phyloP scores from a whole-genome alignment of 1,139 yeast species.

The Yamadazyma songkhlaensis region DNA sequence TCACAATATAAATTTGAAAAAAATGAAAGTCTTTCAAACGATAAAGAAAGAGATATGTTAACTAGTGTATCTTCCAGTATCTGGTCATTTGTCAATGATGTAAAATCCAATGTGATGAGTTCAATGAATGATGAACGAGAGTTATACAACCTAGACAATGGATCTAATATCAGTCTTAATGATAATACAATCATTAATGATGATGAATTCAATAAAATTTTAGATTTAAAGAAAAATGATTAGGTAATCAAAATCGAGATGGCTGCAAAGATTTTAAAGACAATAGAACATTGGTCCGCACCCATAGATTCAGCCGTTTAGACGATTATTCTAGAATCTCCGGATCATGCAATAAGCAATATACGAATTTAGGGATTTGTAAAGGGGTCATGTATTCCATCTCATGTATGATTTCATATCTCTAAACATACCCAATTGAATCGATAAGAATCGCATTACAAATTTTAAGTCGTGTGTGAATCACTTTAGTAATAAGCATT shows the following conservation, averaged over 20 bases:
- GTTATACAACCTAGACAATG: conserved; percentile 27
- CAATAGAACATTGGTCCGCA: neutral
- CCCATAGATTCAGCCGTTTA: neutral
- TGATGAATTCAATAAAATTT: conserved; percentile 10
- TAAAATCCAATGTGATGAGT: conserved; percentile 36
- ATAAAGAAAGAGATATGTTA: conserved; percentile 32
- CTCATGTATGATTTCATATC: neutral
- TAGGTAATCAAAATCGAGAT: neutral
- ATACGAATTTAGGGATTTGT: too few relatives aligned
- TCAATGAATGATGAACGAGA: conserved; percentile 30
- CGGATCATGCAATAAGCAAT: too few relatives aligned
- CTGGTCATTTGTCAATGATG: conserved; percentile 47
- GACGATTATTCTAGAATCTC: too few relatives aligned
- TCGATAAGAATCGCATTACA: neutral
- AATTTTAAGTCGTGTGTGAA: neutral
- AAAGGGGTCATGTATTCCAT: neutral
- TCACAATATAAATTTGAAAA: neutral
- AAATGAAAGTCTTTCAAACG: neutral
- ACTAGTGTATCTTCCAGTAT: conserved; percentile 43
- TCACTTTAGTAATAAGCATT: neutral
- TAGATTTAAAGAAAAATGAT: conserved; percentile 7
- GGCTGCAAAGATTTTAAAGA: too few relatives aligned
- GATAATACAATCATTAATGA: conserved; percentile 10
- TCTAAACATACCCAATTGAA: neutral
- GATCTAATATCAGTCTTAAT: conserved; percentile 16